phyloP scores from a whole-genome alignment of 495 filamentous ascomycete species.

The Xylaria intraflava region DNA sequence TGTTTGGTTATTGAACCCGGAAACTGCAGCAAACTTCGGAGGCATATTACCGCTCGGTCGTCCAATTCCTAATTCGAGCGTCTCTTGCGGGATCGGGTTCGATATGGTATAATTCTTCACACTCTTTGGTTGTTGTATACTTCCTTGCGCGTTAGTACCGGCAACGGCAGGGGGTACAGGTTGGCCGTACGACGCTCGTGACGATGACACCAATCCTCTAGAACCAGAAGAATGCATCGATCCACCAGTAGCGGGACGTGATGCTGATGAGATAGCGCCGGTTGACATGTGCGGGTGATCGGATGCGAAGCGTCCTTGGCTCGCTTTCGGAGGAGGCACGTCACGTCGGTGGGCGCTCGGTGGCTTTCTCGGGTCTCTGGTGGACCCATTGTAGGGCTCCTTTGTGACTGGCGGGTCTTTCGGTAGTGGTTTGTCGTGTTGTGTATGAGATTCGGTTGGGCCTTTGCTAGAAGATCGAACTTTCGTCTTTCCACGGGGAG shows the following conservation, averaged over 20 bases:
- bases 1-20: conserved; percentile 32
- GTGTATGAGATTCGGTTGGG: conserved; percentile 38
- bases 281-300: conserved; percentile 41
- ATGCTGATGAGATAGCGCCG: conserved; percentile 36
- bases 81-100: conserved; percentile 56
- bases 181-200: conserved; percentile 81
- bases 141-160: conserved; percentile 83
- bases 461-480: conserved; percentile 45
- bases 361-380: conserved; percentile 37
- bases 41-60: conserved; percentile 54
- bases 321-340: conserved; percentile 47
- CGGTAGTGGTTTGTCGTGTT: conserved; percentile 48
- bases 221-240: conserved; percentile 65
- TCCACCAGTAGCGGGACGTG: conserved; percentile 72
- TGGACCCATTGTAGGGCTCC: conserved; percentile 36
- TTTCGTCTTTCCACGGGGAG: conserved; percentile 41
- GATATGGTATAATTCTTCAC: conserved; percentile 72
- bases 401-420: conserved; percentile 42
- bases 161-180: conserved; percentile 83
- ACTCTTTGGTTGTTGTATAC: conserved; percentile 74
- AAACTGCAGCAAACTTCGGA: conserved; percentile 44
- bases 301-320: conserved; percentile 41
- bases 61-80: conserved; percentile 43
- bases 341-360: conserved; percentile 41
- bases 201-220: conserved; percentile 40